phyloP scores from a whole-genome alignment of 192 early-diverging fungal species.

The Linnemannia schmuckeri region DNA sequence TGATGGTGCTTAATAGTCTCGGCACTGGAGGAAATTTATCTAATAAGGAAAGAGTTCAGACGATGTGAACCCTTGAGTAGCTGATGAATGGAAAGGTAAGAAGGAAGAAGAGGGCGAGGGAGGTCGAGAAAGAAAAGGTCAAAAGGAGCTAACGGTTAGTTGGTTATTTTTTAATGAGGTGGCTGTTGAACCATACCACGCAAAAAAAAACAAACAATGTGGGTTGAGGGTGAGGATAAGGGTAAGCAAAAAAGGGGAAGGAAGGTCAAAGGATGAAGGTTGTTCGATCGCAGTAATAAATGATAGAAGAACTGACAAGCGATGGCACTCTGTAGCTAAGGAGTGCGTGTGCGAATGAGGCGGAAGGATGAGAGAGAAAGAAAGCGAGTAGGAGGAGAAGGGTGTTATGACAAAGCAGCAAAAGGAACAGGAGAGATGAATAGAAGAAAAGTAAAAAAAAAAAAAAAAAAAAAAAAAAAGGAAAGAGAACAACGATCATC shows the following conservation, averaged over 20 bases:
- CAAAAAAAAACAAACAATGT: neutral
- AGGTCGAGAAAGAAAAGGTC: neutral
- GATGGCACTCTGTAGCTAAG: too few species aligned
- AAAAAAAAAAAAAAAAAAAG: too few species aligned
- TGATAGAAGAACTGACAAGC: neutral
- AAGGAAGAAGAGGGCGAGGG: neutral
- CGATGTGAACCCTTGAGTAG: neutral
- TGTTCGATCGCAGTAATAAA: neutral
- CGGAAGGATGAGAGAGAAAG: neutral
- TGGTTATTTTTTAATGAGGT: neutral
- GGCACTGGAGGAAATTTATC: neutral
- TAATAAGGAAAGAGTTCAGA: neutral
- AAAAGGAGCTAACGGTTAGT: neutral
- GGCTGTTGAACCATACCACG: neutral
- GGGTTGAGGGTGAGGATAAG: neutral
- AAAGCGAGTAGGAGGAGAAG: neutral
- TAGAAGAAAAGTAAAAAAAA: too few species aligned
- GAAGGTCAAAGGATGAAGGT: neutral
- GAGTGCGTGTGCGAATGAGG: neutral
- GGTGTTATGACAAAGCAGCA: too few species aligned
- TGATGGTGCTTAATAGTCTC: constrained; percentile 4
- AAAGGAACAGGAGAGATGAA: too few species aligned
- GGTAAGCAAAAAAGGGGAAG: neutral
- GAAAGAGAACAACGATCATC: too few species aligned
- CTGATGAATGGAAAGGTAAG: neutral